Base-by-base conservation (phyloP, 495 filamentous ascomycete genomes). In the Annulohypoxylon bovei region DNA sequence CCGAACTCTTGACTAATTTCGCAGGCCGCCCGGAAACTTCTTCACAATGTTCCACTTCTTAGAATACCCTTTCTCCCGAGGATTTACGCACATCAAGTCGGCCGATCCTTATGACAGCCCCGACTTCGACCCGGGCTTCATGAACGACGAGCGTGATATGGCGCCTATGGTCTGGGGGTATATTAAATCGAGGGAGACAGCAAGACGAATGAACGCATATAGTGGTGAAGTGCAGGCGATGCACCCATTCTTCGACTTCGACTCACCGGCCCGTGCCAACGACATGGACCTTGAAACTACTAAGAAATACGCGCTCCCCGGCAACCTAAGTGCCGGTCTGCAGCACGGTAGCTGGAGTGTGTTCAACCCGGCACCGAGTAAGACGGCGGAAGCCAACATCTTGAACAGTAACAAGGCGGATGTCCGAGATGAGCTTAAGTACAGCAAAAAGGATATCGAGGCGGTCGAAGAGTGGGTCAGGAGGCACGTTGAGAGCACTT, bases 21-120 rank as follows among this genome's bases (percentile, higher is more conserved):
- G 4, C 30, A 82, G 78, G 77, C 91, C 90, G 0, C 86, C 89
- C 3, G 91, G 91, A 46, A 93, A 93, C 65, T 94, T 93, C 84
- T 93, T 93, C 82, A 91, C 87, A 65, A 94, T 94, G 91, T 94
- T 94, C 84, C 90, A 93, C 73, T 93, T 94, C 85, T 78, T 93
- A 57, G 90, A 93, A 80, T 94, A 94, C 69, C 91, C 92, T 11
- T 94, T 93, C 85, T 91, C 88, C 37, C 89, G 92, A 66, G 92
- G 92, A 7, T 87, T 77, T 44, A 92, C 86, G 6, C 89, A 93
- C 74, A 92, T 95, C 77, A 83, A 86, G 28, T 91, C 88, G 0
- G 77, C 91, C 0, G 87, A 92, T 59, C 89, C 89, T 9, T 94
- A 94, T 73, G 91, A 89, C 49, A 80, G 81, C 6, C 91, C 91